Evolutionary conservation across 495 filamentous ascomycete genomes (phyloP), one percentile per base, ranked within the genome.

Genomic region (Aspergillus kassunensis): DNA sequence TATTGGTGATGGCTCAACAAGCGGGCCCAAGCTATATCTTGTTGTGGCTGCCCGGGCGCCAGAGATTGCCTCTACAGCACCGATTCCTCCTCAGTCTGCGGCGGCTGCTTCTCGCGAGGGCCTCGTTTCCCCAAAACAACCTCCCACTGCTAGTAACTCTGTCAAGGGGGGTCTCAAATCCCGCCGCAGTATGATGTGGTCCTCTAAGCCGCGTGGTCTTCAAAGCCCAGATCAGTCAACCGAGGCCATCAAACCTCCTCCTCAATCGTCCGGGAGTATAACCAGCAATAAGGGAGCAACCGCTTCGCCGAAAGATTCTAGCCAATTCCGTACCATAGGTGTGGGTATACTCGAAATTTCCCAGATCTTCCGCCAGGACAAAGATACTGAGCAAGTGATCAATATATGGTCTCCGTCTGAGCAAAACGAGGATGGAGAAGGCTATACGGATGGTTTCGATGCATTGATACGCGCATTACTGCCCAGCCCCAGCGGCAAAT

Each of bases 181-280:
- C 52, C 86, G 88, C 57, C 82, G 91, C 56, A 95, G 91, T 66
- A 71, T 92, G 62, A 91, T 95, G 84, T 95, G 89, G 84, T 82
- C 83, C 0, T 59, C 64, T 11, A 75, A 75, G 48, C 53, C 54
- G 15, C 67, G 68, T 19, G 58, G 62, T 15, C 51, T 59, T 16
- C 60, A 60, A 9, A 66, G 62, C 47, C 35, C 63, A 23, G 69
- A 70, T 37, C 52, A 59, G 51, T 37, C 24, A 57, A 81, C 76
- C 58, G 73, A 67, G 60, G 79, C 70, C 46, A 67, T 72, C 36
- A 67, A 71, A 52, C 71, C 73, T 18, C 77, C 77, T 1, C 57
- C 63, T 11, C 68, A 60, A 13, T 70, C 80, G 25, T 78, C 84
- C 1, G 83, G 76, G 60, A 83, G 80, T 66, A 78, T 79, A 2